Percentiles rank a stretch among this genome's conserved stretches.
Conservation (phyloP, 2,329 filamentous ascomycete genomes). For the Ophiocordyceps camponoti-rufipedis region DNA sequence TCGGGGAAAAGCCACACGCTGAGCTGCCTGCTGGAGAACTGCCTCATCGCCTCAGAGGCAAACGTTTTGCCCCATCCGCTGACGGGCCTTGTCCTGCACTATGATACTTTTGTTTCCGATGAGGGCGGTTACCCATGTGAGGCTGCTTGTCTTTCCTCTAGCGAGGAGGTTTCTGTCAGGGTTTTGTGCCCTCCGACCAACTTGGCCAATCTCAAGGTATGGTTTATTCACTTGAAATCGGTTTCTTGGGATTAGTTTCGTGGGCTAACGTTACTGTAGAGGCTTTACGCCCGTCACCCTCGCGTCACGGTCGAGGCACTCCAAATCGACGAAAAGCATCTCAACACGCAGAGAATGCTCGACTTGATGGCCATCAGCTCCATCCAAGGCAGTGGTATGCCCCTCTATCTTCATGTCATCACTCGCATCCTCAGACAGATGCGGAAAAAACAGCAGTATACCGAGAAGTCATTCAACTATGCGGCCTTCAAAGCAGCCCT, state of each 20-base stretch:
- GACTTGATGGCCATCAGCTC: constrained; percentile 37
- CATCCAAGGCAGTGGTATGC: constrained; percentile 18
- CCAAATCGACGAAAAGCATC: constrained; percentile 27
- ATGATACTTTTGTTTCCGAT: constrained; percentile 35
- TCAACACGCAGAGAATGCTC: constrained; percentile 40
- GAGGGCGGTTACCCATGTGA: constrained; percentile 34
- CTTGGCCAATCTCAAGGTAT: constrained; percentile 19
- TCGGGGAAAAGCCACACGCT: constrained; percentile 46
- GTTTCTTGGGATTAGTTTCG: no score
- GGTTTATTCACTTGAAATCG: no score
- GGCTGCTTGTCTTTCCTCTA: constrained; percentile 33
- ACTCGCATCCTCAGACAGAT: constrained; percentile 37
- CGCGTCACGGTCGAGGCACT: constrained; percentile 31
- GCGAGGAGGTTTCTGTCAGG: constrained; percentile 23
- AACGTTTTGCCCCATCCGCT: constrained; percentile 31
- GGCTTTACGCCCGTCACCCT: constrained; percentile 20
- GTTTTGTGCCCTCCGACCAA: constrained; percentile 39
- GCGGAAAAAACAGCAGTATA: constrained; percentile 24
- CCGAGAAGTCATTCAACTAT: constrained; percentile 27
- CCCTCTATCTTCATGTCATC: constrained; percentile 40
- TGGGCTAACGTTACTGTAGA: constrained; percentile 6
- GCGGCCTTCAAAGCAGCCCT: constrained; percentile 20
- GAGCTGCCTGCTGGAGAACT: constrained; percentile 38
- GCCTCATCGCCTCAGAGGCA: constrained; percentile 24
- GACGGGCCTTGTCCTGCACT: constrained; percentile 46